Conservation (phyloP, 2,329 filamentous ascomycete genomes). For the Chaetomium sp. region DNA sequence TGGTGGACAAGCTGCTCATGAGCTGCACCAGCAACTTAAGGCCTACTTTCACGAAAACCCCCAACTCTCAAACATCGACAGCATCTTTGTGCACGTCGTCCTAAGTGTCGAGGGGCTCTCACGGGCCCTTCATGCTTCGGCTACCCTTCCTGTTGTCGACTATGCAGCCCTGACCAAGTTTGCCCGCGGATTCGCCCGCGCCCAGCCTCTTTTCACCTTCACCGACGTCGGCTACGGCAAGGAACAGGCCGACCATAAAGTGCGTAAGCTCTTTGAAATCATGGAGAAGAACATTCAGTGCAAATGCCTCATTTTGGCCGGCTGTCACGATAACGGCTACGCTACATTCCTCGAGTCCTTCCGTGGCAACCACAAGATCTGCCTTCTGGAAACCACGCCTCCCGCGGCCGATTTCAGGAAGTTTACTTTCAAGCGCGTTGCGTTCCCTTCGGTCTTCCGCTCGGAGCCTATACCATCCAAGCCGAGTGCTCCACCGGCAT, state of each 20-base stretch:
- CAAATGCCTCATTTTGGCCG: constrained; percentile 40
- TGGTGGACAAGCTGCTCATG: constrained; percentile 40
- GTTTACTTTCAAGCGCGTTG: constrained; percentile 37
- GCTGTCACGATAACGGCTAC: constrained; percentile 43
- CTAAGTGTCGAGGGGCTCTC: constrained; percentile 41
- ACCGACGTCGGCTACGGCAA: constrained; percentile 43
- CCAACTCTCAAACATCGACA: constrained; percentile 37
- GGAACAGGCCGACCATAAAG: constrained; percentile 42
- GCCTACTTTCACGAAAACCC: constrained; percentile 35
- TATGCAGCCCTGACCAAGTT: constrained; percentile 38
- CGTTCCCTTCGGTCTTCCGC: constrained; percentile 39
- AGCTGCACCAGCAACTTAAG: constrained; percentile 30
- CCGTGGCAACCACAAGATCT: constrained; percentile 39
- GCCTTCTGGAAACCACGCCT: constrained; percentile 40
- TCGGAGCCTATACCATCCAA: constrained; percentile 35
- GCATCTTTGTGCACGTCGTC: constrained; percentile 41
- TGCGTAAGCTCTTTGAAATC: constrained; percentile 41
- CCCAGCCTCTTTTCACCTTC: constrained; percentile 42
- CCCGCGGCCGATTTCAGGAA: constrained; percentile 39
- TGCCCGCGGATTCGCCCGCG: constrained; percentile 40
- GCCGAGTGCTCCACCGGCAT: background rate
- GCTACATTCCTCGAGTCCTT: constrained; percentile 40
- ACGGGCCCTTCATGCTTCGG: constrained; percentile 36
- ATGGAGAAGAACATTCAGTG: constrained; percentile 41
- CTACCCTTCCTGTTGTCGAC: constrained; percentile 35